Conservation (phyloP, 2,329 filamentous ascomycete genomes). For the Arthrobotrys pseudoclavata region DNA sequence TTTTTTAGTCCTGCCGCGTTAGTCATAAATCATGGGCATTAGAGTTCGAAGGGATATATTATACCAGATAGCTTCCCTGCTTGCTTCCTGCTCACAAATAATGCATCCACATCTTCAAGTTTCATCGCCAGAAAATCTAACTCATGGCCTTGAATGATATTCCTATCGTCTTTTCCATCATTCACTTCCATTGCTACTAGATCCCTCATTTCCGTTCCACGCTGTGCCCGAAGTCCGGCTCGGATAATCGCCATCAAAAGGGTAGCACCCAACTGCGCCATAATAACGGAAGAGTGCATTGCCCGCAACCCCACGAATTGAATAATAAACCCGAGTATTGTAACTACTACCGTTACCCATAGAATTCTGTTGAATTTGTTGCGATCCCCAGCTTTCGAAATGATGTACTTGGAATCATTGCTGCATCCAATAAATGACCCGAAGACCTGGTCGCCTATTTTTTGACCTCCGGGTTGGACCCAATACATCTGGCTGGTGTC, state of each 20-base stretch:
- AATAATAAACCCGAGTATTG: constrained; percentile 54
- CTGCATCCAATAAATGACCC: constrained; percentile 39
- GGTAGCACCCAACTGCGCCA: constrained; percentile 49
- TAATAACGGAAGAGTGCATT: constrained; percentile 50
- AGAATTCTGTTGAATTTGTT: background rate
- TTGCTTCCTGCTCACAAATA: background rate
- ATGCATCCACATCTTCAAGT: background rate
- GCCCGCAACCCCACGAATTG: constrained; percentile 60
- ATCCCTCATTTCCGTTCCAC: background rate
- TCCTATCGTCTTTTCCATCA: background rate
- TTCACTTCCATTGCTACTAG: background rate
- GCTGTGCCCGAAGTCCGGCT: constrained; percentile 44
- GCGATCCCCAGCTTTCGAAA: background rate
- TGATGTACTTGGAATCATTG: constrained; percentile 3
- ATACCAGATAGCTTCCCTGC: background rate
- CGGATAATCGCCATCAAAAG: constrained; percentile 58
- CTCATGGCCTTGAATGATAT: background rate
- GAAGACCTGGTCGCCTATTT: constrained; percentile 60
- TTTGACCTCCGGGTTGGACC: constrained; percentile 60
- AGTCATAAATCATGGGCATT: too few species aligned
- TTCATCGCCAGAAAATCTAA: constrained; percentile 8
- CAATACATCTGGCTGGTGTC: constrained; percentile 42
- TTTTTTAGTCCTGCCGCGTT: too few species aligned
- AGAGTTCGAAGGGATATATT: background rate
- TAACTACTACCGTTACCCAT: constrained; percentile 20